Percentiles rank a stretch among this genome's conserved stretches.
phyloP scores from a whole-genome alignment of 2,329 filamentous ascomycete species.

The Fusarium abutilonis region DNA sequence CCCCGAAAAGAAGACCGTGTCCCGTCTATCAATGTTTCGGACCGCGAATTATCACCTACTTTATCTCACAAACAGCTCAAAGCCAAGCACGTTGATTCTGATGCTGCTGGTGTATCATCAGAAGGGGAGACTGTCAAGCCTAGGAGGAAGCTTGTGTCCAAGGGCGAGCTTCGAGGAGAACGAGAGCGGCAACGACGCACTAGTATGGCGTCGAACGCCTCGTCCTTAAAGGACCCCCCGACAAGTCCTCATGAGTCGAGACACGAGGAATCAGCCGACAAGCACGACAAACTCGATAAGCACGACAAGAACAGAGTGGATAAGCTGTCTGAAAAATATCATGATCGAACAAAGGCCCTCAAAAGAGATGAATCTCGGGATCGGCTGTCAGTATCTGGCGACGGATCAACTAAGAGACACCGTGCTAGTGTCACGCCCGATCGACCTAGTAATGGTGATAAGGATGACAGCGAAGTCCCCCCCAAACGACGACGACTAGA shows the following conservation, averaged over 20 bases:
- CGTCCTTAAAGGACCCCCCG: conserved; percentile 60
- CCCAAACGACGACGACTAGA: conserved; percentile 68
- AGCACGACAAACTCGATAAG: conserved; percentile 44
- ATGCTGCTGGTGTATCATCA: conserved; percentile 62
- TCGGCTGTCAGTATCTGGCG: conserved; percentile 59
- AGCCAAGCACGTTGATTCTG: conserved; percentile 64
- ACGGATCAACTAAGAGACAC: conserved; percentile 66
- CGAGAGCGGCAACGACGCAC: conserved; percentile 67
- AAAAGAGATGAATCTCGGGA: conserved; percentile 71
- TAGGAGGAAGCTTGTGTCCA: conserved; percentile 70
- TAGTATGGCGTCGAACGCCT: conserved; percentile 66
- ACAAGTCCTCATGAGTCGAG: conserved; percentile 62
- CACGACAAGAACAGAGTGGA: conserved; percentile 56
- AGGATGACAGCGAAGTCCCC: conserved; percentile 62
- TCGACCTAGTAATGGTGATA: conserved; percentile 60
- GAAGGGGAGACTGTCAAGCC: conserved; percentile 68
- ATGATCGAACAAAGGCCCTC: conserved; percentile 68
- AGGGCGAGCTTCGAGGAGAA: conserved; percentile 68
- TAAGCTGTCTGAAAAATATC: conserved; percentile 63
- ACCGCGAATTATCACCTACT: conserved; percentile 63
- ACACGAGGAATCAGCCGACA: conserved; percentile 61
- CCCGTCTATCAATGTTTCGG: conserved; percentile 59
- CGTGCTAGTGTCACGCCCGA: conserved; percentile 69
- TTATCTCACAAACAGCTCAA: conserved; percentile 60
- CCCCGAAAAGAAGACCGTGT: conserved; percentile 65